Percentiles rank a stretch among this genome's conserved stretches.
Evolutionary conservation across 2,329 filamentous ascomycete genomes (phyloP).

Genomic region (Mycosphaerella sp.): DNA sequence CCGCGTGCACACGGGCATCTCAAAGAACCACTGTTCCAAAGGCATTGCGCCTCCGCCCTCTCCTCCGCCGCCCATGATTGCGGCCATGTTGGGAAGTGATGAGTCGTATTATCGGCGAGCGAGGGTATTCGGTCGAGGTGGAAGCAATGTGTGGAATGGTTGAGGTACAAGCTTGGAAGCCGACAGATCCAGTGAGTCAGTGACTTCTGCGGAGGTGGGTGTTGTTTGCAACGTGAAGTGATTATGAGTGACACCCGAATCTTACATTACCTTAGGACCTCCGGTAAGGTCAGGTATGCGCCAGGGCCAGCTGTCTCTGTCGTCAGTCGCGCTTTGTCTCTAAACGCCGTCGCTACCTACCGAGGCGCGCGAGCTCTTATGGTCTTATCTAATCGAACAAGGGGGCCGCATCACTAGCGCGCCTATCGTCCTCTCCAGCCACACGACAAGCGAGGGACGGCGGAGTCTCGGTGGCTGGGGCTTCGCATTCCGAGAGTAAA

Average conservation of each 20-base stretch:
- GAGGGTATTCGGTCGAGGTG: not conserved
- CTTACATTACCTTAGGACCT: too few relatives aligned
- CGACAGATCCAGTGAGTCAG: not conserved
- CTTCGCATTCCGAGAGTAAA: conserved; percentile 9
- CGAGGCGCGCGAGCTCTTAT: too few relatives aligned
- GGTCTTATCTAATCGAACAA: not conserved
- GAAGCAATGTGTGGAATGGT: not conserved
- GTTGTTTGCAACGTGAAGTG: too few relatives aligned
- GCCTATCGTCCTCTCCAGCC: not conserved
- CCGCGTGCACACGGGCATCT: conserved; percentile 92
- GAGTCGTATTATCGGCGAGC: not conserved
- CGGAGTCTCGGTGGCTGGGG: not conserved
- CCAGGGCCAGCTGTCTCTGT: too few relatives aligned
- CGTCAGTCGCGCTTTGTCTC: not conserved
- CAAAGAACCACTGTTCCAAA: conserved; percentile 96
- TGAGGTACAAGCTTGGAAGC: not conserved
- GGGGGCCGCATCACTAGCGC: not conserved
- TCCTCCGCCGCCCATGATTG: conserved; percentile 37
- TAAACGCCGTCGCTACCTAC: not conserved
- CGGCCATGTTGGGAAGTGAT: conserved; percentile 38
- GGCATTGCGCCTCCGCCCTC: conserved; percentile 57
- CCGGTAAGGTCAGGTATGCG: too few relatives aligned
- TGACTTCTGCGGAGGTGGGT: too few relatives aligned
- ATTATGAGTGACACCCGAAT: too few relatives aligned
- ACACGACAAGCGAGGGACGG: not conserved